These are phyloP conservation scores for Yamadazyma dendronema DNA, from an alignment of 1,139 yeast species.

Conservation along the genomic window DNA sequence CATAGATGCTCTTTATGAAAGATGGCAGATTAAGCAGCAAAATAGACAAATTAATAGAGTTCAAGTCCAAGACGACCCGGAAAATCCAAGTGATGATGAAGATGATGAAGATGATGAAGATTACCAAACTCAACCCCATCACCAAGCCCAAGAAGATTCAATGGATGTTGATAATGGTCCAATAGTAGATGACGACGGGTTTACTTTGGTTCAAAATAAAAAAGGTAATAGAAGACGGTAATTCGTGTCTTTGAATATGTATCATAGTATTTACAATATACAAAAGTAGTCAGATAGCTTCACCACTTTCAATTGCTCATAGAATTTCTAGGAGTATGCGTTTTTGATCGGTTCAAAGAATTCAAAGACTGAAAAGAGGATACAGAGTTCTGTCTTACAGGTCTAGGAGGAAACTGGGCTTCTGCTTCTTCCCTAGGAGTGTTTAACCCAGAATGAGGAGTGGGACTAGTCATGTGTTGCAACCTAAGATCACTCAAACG, in stretches of 20 bases:
- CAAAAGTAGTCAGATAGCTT: background rate
- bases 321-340: constrained; percentile 42
- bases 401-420: constrained; percentile 14
- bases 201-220: constrained; percentile 76
- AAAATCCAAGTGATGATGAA: constrained; percentile 54
- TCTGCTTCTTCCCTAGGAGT: constrained; percentile 36
- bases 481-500: constrained; percentile 47
- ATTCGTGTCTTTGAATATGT: background rate
- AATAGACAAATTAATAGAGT: constrained; percentile 32
- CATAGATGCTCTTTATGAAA: constrained; percentile 59
- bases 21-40: constrained; percentile 55
- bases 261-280: constrained; percentile 2
- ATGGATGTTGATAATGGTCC: constrained; percentile 47
- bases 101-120: constrained; percentile 46
- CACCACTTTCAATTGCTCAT: constrained; percentile 22
- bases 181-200: constrained; percentile 88
- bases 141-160: constrained; percentile 16
- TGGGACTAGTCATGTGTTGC: constrained; percentile 22
- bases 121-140: constrained; percentile 16
- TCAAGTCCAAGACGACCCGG: constrained; percentile 50
- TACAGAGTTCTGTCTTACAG: constrained; percentile 30
- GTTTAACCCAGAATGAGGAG: constrained; percentile 22
- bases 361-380: constrained; percentile 44
- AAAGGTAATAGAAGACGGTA: constrained; percentile 21
- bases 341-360: constrained; percentile 38